phyloP scores from a whole-genome alignment of 345 rosid genomes.

The Cardamine occulta region DNA sequence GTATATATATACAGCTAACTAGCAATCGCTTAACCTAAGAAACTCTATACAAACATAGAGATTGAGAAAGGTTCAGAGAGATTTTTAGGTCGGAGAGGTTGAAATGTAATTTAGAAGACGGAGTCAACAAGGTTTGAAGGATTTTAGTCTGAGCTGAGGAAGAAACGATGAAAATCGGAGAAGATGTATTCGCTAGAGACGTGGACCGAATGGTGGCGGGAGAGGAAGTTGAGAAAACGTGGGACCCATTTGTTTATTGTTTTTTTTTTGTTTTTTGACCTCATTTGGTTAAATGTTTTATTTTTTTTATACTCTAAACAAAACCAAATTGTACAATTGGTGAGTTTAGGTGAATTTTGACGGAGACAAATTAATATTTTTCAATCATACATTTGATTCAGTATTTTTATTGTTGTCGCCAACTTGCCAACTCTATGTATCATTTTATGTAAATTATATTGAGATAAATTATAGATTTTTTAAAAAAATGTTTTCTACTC shows the following conservation, averaged over 20 bases:
- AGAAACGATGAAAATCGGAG: conserved; percentile 20
- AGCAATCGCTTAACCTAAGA: neutral
- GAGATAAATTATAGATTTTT: neutral
- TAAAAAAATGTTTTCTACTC: neutral
- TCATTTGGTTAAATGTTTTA: neutral
- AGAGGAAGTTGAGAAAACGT: conserved; percentile 43
- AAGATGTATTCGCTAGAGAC: conserved; percentile 16
- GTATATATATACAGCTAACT: neutral
- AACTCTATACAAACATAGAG: neutral
- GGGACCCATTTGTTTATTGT: conserved; percentile 32
- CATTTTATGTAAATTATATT: neutral
- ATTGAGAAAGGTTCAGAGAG: neutral
- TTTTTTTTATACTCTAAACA: neutral
- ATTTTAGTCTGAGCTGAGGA: neutral
- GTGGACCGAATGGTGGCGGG: conserved; percentile 46
- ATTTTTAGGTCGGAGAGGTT: neutral
- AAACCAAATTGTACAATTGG: neutral
- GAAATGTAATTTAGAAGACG: conserved; percentile 8
- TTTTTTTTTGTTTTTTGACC: neutral
- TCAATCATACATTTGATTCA: neutral
- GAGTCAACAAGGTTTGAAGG: conserved; percentile 39
- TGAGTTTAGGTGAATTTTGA: neutral
- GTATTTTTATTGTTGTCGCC: neutral
- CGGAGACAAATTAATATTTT: neutral
- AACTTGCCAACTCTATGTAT: neutral